phyloP scores from a whole-genome alignment of 495 filamentous ascomycete species.

The Hyaloscypha finlandica region DNA sequence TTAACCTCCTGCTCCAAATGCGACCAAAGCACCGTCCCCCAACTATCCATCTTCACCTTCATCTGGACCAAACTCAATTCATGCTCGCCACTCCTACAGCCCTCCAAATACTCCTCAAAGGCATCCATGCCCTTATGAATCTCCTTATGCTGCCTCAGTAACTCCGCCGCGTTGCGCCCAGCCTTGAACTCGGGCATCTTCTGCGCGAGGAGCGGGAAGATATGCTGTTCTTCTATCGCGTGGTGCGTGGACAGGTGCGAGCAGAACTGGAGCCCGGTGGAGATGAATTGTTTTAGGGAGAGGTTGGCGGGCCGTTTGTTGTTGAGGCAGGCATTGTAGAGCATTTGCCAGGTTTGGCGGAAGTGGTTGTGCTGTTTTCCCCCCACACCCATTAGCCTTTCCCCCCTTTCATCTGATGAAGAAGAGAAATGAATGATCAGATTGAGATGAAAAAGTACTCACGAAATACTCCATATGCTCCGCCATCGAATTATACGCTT shows the following conservation, averaged over 20 bases:
- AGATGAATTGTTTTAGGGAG: constrained; percentile 65
- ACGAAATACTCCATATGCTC: constrained; percentile 76
- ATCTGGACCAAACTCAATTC: constrained; percentile 70
- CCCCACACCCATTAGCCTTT: not conserved
- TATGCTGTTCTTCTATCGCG: constrained; percentile 77
- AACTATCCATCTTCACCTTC: constrained; percentile 65
- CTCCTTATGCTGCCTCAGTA: constrained; percentile 75
- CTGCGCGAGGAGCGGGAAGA: constrained; percentile 76
- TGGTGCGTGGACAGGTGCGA: constrained; percentile 76
- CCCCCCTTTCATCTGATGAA: not conserved
- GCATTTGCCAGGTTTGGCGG: constrained; percentile 67
- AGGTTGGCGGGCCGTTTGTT: constrained; percentile 56
- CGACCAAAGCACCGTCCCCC: constrained; percentile 66
- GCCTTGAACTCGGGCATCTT: constrained; percentile 78
- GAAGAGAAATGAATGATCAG: not conserved
- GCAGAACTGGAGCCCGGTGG: constrained; percentile 64
- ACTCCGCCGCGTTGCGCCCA: constrained; percentile 53
- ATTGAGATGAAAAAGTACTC: constrained; percentile 29
- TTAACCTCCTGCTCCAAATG: constrained; percentile 77
- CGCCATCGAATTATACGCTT: constrained; percentile 19
- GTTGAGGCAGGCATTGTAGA: constrained; percentile 60
- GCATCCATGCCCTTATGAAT: constrained; percentile 82
- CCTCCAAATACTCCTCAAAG: constrained; percentile 66
- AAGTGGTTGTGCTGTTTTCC: constrained; percentile 68
- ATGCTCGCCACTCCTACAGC: constrained; percentile 62